A percentile compares a stretch with the other conserved stretches of the same genome.
Conservation (phyloP, 805 yeast species). For the Candida chauliodis region DNA sequence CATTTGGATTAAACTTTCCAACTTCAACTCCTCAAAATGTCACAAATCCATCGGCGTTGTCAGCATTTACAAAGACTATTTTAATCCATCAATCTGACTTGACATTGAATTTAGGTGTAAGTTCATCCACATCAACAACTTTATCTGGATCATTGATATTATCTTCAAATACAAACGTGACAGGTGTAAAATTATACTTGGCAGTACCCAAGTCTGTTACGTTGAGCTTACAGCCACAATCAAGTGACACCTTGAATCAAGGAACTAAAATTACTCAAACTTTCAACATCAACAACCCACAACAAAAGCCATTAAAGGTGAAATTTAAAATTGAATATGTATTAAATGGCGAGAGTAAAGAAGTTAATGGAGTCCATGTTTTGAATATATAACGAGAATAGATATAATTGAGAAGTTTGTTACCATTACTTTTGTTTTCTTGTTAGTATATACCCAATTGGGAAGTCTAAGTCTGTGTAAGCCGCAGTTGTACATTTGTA, state of each 20-base stretch:
- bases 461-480: no score
- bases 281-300: slow-evolving; percentile 35
- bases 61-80: slow-evolving; percentile 18
- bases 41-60: slow-evolving; percentile 13
- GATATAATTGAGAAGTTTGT: background rate
- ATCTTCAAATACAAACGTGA: slow-evolving; percentile 48
- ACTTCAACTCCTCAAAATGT: slow-evolving; percentile 28
- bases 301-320: slow-evolving; percentile 48
- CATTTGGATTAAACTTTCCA: slow-evolving; percentile 40
- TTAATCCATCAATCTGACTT: slow-evolving; percentile 45
- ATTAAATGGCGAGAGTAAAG: slow-evolving; percentile 44
- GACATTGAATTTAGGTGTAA: slow-evolving; percentile 45
- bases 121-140: slow-evolving; percentile 30
- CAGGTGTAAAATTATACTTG: slow-evolving; percentile 53
- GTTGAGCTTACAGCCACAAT: slow-evolving; percentile 60
- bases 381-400: slow-evolving; percentile 6
- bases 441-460: no score
- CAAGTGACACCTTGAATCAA: slow-evolving; percentile 50
- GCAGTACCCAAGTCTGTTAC: slow-evolving; percentile 69
- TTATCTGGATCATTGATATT: slow-evolving; percentile 46
- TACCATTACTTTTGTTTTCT: no score
- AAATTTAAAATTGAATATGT: slow-evolving; percentile 70
- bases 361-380: slow-evolving; percentile 54
- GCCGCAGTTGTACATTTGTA: background rate
- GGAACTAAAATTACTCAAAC: slow-evolving; percentile 49